Evolutionary conservation across 78 protist species (phyloP).

Genomic region (Cavenderia fasciculata): DNA sequence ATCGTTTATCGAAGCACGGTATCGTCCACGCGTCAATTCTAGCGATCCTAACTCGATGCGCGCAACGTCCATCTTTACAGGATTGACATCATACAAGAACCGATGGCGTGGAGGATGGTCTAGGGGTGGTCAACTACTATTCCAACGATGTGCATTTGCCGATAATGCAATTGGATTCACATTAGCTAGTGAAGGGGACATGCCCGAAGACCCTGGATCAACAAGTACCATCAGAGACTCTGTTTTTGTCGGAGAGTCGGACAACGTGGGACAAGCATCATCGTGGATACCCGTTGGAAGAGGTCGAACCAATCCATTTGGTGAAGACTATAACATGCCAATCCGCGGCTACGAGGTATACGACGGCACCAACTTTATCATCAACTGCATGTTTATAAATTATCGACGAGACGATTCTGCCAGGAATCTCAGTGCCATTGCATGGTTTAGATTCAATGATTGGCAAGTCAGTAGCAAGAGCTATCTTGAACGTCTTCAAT

Average conservation of each 20-base stretch:
- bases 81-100: slow-evolving; percentile 22
- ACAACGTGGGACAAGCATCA: slow-evolving; percentile 7
- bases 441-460: slow-evolving; percentile 35
- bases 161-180: slow-evolving; percentile 71
- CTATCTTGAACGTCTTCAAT: not conserved
- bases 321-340: slow-evolving; percentile 56
- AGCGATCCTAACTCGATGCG: not conserved
- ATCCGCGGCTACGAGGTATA: slow-evolving; percentile 55
- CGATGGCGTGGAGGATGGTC: slow-evolving; percentile 76
- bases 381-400: not conserved
- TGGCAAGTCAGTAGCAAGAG: slow-evolving; percentile 5
- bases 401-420: not conserved
- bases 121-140: slow-evolving; percentile 24
- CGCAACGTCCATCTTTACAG: not conserved
- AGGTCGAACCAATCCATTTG: slow-evolving; percentile 57
- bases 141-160: slow-evolving; percentile 5
- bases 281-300: not conserved
- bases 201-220: not conserved
- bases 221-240: not conserved
- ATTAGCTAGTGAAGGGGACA: slow-evolving; percentile 31
- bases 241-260: slow-evolving; percentile 32
- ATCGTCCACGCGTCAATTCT: slow-evolving; percentile 22
- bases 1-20: not conserved
- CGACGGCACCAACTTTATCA: slow-evolving; percentile 11
- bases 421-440: slow-evolving; percentile 59